Percentiles rank a stretch among this genome's conserved stretches.
phyloP scores from a whole-genome alignment of 768 basidiomycete genomes.

The Pleurotus platypus region DNA sequence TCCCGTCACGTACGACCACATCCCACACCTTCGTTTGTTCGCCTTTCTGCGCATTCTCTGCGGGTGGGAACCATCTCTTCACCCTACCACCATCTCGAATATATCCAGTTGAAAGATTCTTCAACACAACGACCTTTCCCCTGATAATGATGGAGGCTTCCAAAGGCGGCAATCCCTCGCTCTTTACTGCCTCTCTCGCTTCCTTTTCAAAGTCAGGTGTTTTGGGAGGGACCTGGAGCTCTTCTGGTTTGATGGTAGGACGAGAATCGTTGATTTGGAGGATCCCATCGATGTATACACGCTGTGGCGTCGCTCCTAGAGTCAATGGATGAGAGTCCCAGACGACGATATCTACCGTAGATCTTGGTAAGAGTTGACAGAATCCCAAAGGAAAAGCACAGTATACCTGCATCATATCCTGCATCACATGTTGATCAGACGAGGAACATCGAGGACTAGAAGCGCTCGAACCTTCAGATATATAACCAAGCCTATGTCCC shows the following conservation, averaged over 20 bases:
- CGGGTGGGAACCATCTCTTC: slow-evolving; percentile 16
- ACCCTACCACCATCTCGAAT: slow-evolving; percentile 10
- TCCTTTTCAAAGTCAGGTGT: slow-evolving; percentile 63
- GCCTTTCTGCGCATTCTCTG: slow-evolving; percentile 10
- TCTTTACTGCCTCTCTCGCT: slow-evolving; percentile 49
- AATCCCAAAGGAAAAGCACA: neutral
- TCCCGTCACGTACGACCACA: slow-evolving; percentile 52
- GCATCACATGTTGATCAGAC: slow-evolving; percentile 3
- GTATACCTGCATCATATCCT: slow-evolving; percentile 67
- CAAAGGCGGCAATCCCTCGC: slow-evolving; percentile 70
- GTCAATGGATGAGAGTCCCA: slow-evolving; percentile 80
- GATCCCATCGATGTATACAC: slow-evolving; percentile 85
- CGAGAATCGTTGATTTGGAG: slow-evolving; percentile 45
- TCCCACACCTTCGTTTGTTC: slow-evolving; percentile 15
- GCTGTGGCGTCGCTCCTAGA: slow-evolving; percentile 75
- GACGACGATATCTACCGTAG: slow-evolving; percentile 39
- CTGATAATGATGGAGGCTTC: slow-evolving; percentile 22
- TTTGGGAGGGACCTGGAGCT: slow-evolving; percentile 47
- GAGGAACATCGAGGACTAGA: neutral
- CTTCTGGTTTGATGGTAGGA: slow-evolving; percentile 36
- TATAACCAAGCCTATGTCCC: slow-evolving; percentile 62
- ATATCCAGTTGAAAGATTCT: slow-evolving; percentile 44
- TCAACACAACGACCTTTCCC: slow-evolving; percentile 43
- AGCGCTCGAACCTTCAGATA: slow-evolving; percentile 42
- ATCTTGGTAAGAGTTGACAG: neutral